These are phyloP conservation scores for Lactifluus echinatus DNA, from an alignment of 768 basidiomycete species.

Conservation along the genomic window DNA sequence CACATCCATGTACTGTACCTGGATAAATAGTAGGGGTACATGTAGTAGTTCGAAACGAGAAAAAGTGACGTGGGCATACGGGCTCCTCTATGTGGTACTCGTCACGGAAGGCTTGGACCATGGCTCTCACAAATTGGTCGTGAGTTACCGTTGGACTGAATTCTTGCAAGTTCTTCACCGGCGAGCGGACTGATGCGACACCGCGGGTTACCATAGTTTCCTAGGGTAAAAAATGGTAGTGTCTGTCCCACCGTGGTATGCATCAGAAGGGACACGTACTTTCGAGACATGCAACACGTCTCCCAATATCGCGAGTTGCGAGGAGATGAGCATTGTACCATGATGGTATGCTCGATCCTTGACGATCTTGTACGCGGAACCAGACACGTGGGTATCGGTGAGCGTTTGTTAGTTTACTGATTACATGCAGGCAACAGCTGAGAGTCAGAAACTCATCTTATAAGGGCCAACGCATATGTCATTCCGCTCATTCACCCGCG, in stretches of 20 bases:
- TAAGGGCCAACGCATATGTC: conserved; percentile 77
- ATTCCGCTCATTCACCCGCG: conserved; percentile 79
- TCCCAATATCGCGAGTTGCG: conserved; percentile 61
- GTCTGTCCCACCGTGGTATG: neutral
- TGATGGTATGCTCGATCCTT: conserved; percentile 91
- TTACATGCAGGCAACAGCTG: too few relatives aligned
- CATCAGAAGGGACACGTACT: conserved; percentile 34
- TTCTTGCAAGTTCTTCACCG: conserved; percentile 74
- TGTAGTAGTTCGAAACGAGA: neutral
- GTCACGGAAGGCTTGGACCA: conserved; percentile 56
- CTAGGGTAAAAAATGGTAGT: conserved; percentile 31
- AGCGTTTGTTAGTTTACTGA: too few relatives aligned
- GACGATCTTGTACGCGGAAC: conserved; percentile 95
- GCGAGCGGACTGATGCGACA: conserved; percentile 85
- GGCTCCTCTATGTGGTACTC: conserved; percentile 40
- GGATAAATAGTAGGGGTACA: neutral
- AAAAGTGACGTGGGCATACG: conserved; percentile 20
- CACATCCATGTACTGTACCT: conserved; percentile 20
- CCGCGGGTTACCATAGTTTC: conserved; percentile 76
- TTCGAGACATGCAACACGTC: conserved; percentile 59
- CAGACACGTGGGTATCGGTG: conserved; percentile 62
- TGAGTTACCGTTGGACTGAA: conserved; percentile 49
- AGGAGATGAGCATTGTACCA: conserved; percentile 95
- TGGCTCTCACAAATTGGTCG: conserved; percentile 58
- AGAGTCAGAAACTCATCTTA: conserved; percentile 64